These are phyloP conservation scores for Daldinia sp. DNA, from an alignment of 2,329 filamentous ascomycete genomes.

Conservation along the genomic window DNA sequence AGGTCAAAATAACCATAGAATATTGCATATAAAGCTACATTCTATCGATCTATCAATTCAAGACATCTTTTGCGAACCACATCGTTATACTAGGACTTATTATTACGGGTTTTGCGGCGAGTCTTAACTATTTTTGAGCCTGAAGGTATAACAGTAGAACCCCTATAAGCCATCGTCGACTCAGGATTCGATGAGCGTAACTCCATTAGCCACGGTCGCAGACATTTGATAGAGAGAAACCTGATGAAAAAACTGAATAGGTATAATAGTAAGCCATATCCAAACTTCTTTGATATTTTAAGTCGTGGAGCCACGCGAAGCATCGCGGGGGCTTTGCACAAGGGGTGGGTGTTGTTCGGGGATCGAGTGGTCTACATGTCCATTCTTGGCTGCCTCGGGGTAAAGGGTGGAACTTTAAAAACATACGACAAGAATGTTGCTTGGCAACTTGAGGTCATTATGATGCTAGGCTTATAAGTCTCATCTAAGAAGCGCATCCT, in stretches of 20 bases:
- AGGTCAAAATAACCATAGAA: neutral
- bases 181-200: neutral
- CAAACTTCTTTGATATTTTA: neutral
- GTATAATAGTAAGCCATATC: no score
- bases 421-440: neutral
- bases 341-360: neutral
- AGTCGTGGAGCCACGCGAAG: neutral
- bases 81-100: neutral
- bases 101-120: neutral
- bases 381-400: neutral
- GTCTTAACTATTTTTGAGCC: neutral
- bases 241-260: no score
- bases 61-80: neutral
- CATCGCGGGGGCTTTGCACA: neutral
- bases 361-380: neutral
- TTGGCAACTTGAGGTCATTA: neutral
- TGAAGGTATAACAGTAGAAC: neutral
- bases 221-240: neutral
- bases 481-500: no score
- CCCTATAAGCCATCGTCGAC: neutral
- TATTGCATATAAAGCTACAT: neutral
- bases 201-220: no score
- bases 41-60: neutral
- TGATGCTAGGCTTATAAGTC: neutral
- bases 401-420: neutral